A percentile compares a stretch with the other conserved stretches of the same genome.
Conservation (phyloP, 2,329 filamentous ascomycete species). For the Penicillium sp. region DNA sequence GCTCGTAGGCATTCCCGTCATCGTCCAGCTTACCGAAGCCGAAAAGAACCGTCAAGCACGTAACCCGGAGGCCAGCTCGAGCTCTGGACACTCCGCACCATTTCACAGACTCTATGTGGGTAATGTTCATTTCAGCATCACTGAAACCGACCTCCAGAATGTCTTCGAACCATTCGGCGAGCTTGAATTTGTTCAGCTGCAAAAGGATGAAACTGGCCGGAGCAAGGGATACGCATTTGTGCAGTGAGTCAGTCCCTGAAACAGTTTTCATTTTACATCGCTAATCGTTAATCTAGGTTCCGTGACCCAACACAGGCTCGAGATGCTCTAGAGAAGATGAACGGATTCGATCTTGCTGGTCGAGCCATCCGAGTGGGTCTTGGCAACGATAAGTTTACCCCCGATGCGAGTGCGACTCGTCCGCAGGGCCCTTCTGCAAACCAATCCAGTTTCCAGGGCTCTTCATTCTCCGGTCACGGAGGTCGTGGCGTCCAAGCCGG, state of each 20-base stretch:
- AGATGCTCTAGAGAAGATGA: constrained; percentile 97
- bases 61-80: constrained; percentile 66
- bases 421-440: constrained; percentile 73
- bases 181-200: constrained; percentile 94
- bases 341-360: constrained; percentile 95
- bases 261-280: constrained; percentile 27
- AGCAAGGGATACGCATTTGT: constrained; percentile 98
- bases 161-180: constrained; percentile 98
- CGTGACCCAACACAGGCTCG: constrained; percentile 86
- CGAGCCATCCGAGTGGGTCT: constrained; percentile 97
- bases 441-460: constrained; percentile 76
- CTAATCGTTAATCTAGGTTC: constrained; percentile 60
- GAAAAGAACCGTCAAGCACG: constrained; percentile 98
- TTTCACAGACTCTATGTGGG: constrained; percentile 98
- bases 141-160: constrained; percentile 89
- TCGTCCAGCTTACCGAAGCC: constrained; percentile 96
- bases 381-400: constrained; percentile 99
- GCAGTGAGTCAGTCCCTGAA: constrained; percentile 65
- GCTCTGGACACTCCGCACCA: constrained; percentile 77
- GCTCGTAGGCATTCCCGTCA: constrained; percentile 96
- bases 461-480: constrained; percentile 84
- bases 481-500: constrained; percentile 81
- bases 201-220: constrained; percentile 88
- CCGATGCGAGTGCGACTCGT: constrained; percentile 91
- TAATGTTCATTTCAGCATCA: constrained; percentile 99